A percentile compares a stretch with the other conserved stretches of the same genome.
Evolutionary conservation across 768 basidiomycete genomes (phyloP).

Genomic region (Xerocomellus intermedius): DNA sequence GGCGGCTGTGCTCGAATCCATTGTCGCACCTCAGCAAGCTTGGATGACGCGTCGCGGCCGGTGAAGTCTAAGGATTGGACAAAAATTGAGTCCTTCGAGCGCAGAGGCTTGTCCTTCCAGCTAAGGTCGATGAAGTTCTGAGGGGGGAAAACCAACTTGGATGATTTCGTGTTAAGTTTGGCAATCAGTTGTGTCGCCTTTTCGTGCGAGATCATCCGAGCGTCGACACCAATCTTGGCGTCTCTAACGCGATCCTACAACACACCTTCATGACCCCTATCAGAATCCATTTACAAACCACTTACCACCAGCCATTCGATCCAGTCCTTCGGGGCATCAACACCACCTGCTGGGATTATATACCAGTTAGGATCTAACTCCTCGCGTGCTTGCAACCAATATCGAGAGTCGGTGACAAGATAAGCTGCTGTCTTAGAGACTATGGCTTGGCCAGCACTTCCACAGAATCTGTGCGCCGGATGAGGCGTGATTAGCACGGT

Average conservation of each 20-base stretch:
- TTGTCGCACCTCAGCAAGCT: constrained; percentile 65
- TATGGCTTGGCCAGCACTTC: constrained; percentile 70
- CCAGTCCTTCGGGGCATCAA: constrained; percentile 66
- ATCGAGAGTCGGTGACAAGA: constrained; percentile 76
- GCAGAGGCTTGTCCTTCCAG: constrained; percentile 76
- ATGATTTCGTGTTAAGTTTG: constrained; percentile 50
- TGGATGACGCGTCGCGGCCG: constrained; percentile 61
- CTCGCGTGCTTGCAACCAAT: constrained; percentile 75
- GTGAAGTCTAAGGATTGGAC: constrained; percentile 72
- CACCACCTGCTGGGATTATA: constrained; percentile 54
- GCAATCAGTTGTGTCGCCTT: constrained; percentile 60
- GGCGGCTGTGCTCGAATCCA: constrained; percentile 68
- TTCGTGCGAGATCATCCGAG: constrained; percentile 76
- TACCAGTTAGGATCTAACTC: constrained; percentile 77
- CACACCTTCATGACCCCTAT: constrained; percentile 4
- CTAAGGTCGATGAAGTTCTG: constrained; percentile 82
- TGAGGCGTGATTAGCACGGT: constrained; percentile 20
- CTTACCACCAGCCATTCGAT: constrained; percentile 72
- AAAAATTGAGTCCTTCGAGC: constrained; percentile 63
- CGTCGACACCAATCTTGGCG: constrained; percentile 75
- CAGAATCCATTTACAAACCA: constrained; percentile 3
- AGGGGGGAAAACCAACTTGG: constrained; percentile 75
- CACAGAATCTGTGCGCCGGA: constrained; percentile 49
- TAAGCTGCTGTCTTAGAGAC: constrained; percentile 67
- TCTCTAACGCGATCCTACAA: constrained; percentile 39